These are phyloP conservation scores for Tricholoma saponaceum DNA, from an alignment of 768 basidiomycete species.

Conservation along the genomic window DNA sequence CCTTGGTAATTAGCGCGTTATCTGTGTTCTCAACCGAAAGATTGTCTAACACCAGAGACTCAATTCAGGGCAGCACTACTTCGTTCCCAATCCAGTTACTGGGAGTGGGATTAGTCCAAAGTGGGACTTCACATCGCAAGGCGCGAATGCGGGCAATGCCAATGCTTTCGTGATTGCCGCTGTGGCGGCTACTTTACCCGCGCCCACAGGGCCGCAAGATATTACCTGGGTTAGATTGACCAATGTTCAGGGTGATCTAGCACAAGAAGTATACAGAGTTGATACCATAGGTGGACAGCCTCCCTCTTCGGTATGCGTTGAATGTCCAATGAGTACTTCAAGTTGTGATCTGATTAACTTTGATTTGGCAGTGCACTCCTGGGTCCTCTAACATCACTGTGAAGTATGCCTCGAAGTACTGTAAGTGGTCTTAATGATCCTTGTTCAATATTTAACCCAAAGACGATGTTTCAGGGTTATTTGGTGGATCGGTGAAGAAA, in stretches of 20 bases:
- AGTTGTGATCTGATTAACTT: neutral
- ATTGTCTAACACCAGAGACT: neutral
- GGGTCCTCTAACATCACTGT: constrained; percentile 40
- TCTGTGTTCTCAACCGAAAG: neutral
- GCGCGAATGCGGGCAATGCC: constrained; percentile 33
- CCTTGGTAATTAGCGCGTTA: constrained; percentile 16
- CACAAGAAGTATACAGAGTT: constrained; percentile 46
- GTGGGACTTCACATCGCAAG: constrained; percentile 52
- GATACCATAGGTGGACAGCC: constrained; percentile 52
- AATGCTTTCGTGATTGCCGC: constrained; percentile 45
- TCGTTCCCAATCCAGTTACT: constrained; percentile 40
- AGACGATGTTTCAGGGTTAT: constrained; percentile 16
- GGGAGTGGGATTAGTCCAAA: constrained; percentile 41
- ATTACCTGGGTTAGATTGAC: constrained; percentile 55
- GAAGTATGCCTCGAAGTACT: constrained; percentile 51
- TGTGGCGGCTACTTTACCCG: constrained; percentile 35
- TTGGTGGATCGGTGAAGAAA: constrained; percentile 7
- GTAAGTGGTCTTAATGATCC: constrained; percentile 26
- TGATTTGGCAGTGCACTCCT: constrained; percentile 28
- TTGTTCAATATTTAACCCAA: neutral
- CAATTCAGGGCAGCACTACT: constrained; percentile 49
- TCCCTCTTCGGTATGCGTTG: constrained; percentile 38
- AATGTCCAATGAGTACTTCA: neutral
- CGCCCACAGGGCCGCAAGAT: constrained; percentile 38
- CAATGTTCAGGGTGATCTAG: constrained; percentile 43